Conservation (phyloP, 2,329 filamentous ascomycete genomes). For the Cladosporium sp. region DNA sequence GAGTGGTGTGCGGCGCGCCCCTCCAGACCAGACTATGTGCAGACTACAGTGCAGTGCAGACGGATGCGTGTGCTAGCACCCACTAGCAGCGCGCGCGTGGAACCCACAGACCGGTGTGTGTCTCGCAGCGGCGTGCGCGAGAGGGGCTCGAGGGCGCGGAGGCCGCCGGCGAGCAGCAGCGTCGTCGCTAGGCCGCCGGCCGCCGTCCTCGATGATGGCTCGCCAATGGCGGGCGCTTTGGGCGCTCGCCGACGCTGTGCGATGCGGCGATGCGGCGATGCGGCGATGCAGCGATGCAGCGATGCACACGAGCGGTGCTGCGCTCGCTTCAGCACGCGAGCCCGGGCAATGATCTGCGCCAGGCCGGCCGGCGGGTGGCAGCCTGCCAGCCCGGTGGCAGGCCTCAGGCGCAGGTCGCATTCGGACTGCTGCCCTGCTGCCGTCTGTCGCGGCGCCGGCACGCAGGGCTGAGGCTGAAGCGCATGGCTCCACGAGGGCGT, state of each 20-base stretch:
- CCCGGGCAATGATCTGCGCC: conserved; percentile 2
- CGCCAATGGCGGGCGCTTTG: no score
- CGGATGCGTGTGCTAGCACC: not conserved
- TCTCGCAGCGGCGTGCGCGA: no score
- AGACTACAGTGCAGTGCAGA: no score
- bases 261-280: no score
- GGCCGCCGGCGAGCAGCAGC: no score
- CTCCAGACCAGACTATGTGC: no score
- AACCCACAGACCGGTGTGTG: not conserved
- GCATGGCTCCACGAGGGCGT: conserved; percentile 7
- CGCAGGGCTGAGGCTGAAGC: conserved; percentile 12
- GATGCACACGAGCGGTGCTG: not conserved
- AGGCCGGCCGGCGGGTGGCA: not conserved
- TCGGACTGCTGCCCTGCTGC: conserved; percentile 5
- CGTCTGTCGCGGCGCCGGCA: not conserved
- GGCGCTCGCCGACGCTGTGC: no score
- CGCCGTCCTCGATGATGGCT: no score
- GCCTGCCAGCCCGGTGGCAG: not conserved
- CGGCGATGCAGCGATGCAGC: no score
- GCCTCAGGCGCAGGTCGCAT: not conserved
- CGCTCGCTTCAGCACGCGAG: conserved; percentile 9
- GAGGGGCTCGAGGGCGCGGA: no score
- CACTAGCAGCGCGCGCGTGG: not conserved
- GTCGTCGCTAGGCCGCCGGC: no score
- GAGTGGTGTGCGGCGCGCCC: no score